Conservation (phyloP, 192 early-diverging fungal species). For the Martensiomyces pterosporus region DNA sequence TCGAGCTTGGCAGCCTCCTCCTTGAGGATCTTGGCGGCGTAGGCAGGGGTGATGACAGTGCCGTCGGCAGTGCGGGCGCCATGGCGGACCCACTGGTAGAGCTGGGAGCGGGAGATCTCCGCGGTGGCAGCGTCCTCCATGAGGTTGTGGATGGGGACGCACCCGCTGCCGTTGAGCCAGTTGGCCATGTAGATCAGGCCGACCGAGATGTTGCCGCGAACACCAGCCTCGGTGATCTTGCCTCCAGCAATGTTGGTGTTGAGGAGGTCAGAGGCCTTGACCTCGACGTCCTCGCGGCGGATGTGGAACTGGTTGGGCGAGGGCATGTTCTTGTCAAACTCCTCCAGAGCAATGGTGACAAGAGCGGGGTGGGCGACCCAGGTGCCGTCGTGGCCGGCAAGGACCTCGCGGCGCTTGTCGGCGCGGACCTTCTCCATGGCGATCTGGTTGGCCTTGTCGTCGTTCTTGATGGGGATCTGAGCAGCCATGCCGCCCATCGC, state of each 20-base stretch:
- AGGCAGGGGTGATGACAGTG: constrained; percentile 73
- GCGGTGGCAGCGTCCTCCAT: constrained; percentile 99
- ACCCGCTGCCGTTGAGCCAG: constrained; percentile 92
- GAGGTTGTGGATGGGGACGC: constrained; percentile 96
- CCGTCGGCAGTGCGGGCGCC: constrained; percentile 76
- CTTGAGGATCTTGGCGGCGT: constrained; percentile 72
- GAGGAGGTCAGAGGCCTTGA: constrained; percentile 78
- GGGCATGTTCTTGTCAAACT: constrained; percentile 95
- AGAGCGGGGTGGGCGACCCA: constrained; percentile 98
- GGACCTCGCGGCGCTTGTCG: constrained; percentile 95
- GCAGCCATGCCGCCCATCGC: constrained; percentile 99
- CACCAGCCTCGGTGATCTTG: constrained; percentile 83
- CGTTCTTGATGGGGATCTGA: constrained; percentile 97
- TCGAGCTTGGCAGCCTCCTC: constrained; percentile 80
- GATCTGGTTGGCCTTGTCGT: constrained; percentile 80
- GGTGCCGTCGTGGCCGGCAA: constrained; percentile 91
- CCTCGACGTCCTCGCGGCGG: constrained; percentile 86
- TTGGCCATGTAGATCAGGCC: constrained; percentile 92
- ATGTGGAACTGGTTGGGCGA: constrained; percentile 93
- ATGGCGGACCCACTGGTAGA: constrained; percentile 97
- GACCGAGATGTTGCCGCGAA: constrained; percentile 90
- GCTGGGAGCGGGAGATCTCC: constrained; percentile 94
- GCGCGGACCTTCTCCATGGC: constrained; percentile 91
- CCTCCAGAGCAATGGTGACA: constrained; percentile 80
- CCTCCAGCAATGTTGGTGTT: constrained; percentile 67